Evolutionary conservation across 2,329 filamentous ascomycete species (phyloP), one percentile per base, ranked within the genome.

Genomic region (Epichloe glyceriae): DNA sequence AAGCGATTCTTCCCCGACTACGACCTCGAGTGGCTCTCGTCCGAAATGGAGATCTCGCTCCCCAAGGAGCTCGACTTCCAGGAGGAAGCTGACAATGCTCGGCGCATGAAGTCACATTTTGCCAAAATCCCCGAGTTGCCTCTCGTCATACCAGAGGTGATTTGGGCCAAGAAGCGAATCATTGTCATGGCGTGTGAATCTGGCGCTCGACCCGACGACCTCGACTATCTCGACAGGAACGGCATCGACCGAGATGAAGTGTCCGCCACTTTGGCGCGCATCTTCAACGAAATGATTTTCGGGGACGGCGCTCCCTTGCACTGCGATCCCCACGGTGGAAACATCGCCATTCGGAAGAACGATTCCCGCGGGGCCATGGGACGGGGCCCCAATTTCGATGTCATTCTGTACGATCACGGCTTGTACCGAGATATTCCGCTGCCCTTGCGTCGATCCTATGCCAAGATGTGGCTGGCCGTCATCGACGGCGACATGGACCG

Each of bases 241-340:
- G 78, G 80, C 52, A 98, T 98, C 63, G 88, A 95, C 66, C 82
- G 93, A 19, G 93, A 97, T 62, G 91, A 97, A 67, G 93, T 98
- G 5, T 95, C 90, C 0, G 90, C 91, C 1, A 86, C 89, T 0
- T 74, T 98, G 4, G 85, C 93, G 0, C 82, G 84, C 53, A 88
- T 98, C 53, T 98, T 98, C 76, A 98, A 98, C 72, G 90, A 97
- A 65, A 98, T 98, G 93, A 96, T 98, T 58, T 98, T 98, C 58
- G 90, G 91, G 46, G 79, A 83, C 49, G 78, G 84, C 53, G 91
- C 91, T 0, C 89, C 93, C 0, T 72, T 98, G 39, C 93, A 98
- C 70, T 98, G 93, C 69, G 93, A 98, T 63, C 93, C 93, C 0
- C 93, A 98, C 62, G 93, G 90, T 46, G 93, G 93, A 44, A 98